Evolutionary conservation across 164 flowering plant genomes (phyloP), one percentile per base, ranked within the genome.

Genomic region (Vitis amurensis): DNA sequence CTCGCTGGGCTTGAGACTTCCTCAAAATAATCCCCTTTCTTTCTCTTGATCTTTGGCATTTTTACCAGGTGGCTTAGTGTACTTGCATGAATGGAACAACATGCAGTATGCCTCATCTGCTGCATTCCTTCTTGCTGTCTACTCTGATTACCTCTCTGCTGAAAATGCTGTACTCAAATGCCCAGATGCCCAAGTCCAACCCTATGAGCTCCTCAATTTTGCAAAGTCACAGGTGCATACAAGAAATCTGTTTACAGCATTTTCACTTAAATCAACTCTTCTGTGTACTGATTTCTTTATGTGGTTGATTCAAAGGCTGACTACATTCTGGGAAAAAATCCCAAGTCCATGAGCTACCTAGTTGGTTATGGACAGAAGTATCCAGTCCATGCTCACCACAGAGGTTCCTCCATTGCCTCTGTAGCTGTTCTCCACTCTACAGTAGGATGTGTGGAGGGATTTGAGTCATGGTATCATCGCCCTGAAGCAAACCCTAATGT

Each of bases 301-400:
- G 53, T 1, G 17, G 11, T 57, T 53, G 17, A 11, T 57, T 49
- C 23, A 15, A 84, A 91, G 94, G 98, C 84, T 29, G 98, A 95
- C 68, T 95, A 93, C 80, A 88, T 95, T 57, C 91, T 95, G 11
- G 99, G 99, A 2, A 84, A 86, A 14, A 93, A 95, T 56, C 99
- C 99, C 23, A 78, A 86, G 70, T 78, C 89, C 6, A 78, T 86
- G 82, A 94, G 97, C 80, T 92, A 91, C 82, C 64, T 92, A 55
- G 88, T 94, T 14, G 97, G 99, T 8, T 87, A 79, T 63, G 98
- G 97, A 50, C 31, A 68, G 13, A 81, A 72, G 2, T 91, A 85
- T 52, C 97, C 98, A 10, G 47, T 58, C 2, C 88, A 86, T 23
- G 87, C 87, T 51, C 98, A 94, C 77, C 98, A 94, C 71, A 73